phyloP scores from a whole-genome alignment of 208 protist species.

The Leishmania braziliensis region DNA sequence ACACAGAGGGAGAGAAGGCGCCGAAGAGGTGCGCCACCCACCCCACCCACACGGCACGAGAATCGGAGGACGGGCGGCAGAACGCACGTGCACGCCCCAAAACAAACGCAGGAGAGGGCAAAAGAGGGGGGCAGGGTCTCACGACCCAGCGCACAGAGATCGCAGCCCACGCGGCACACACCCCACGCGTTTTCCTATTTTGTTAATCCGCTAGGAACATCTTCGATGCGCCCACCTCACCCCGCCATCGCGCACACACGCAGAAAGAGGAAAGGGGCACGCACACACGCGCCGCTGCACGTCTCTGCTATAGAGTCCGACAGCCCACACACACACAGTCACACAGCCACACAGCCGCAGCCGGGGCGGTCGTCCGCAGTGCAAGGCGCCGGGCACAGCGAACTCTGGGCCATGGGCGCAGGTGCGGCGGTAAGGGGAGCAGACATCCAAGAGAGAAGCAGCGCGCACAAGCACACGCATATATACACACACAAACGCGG shows the following conservation, averaged over 20 bases:
- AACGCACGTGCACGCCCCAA: background rate
- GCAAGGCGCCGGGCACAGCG: background rate
- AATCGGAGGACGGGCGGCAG: slow-evolving; percentile 1
- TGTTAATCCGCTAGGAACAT: no score
- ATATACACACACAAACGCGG: background rate
- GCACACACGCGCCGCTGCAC: background rate
- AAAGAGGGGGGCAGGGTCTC: no score
- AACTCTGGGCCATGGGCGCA: no score
- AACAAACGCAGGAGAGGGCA: background rate
- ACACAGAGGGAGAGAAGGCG: background rate
- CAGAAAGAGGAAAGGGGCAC: background rate
- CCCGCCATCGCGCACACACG: background rate
- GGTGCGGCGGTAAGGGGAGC: no score
- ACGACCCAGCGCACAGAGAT: no score
- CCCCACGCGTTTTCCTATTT: no score
- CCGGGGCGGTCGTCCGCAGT: no score
- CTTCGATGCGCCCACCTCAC: no score
- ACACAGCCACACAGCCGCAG: background rate
- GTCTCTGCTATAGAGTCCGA: background rate
- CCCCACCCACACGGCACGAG: background rate
- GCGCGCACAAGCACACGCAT: background rate
- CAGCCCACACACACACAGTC: background rate
- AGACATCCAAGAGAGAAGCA: no score
- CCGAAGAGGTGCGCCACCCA: background rate
- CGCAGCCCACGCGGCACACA: no score